phyloP scores from a whole-genome alignment of 345 rosid genomes.

The Linum usitatissimum region DNA sequence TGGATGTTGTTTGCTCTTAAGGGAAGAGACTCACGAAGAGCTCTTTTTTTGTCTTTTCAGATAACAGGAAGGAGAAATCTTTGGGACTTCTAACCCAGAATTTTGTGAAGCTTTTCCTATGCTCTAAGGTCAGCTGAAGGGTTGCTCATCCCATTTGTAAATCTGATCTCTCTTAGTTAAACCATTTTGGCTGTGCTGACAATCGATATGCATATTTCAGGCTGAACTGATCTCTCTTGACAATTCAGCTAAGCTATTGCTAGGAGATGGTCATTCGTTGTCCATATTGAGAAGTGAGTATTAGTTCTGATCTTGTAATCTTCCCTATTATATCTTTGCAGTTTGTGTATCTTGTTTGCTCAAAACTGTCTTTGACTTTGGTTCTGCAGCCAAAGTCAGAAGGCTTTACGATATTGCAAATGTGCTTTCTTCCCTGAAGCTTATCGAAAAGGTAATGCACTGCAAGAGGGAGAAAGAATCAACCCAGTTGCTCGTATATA shows the following conservation, averaged over 20 bases:
- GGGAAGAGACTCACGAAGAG: background rate
- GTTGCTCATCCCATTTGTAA: background rate
- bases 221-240: conserved; percentile 22
- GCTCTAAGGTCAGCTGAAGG: conserved; percentile 16
- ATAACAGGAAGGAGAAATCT: conserved; percentile 25
- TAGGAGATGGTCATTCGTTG: conserved; percentile 18
- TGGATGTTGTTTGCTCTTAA: background rate
- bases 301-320: background rate
- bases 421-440: conserved; percentile 25
- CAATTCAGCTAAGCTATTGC: conserved; percentile 24
- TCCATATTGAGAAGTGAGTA: conserved; percentile 22
- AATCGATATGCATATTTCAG: conserved; percentile 3
- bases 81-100: conserved; percentile 24
- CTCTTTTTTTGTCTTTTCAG: conserved; percentile 10
- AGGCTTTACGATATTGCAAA: conserved; percentile 29
- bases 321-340: background rate
- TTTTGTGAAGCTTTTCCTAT: conserved; percentile 26
- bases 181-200: background rate
- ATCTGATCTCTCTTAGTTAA: background rate
- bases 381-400: conserved; percentile 27
- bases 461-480: background rate
- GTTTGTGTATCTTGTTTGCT: background rate
- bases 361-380: background rate
- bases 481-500: conserved; percentile 2
- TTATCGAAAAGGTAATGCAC: conserved; percentile 19